These are phyloP conservation scores for Daldinia sp. DNA, from an alignment of 2,329 filamentous ascomycete species.

Conservation along the genomic window DNA sequence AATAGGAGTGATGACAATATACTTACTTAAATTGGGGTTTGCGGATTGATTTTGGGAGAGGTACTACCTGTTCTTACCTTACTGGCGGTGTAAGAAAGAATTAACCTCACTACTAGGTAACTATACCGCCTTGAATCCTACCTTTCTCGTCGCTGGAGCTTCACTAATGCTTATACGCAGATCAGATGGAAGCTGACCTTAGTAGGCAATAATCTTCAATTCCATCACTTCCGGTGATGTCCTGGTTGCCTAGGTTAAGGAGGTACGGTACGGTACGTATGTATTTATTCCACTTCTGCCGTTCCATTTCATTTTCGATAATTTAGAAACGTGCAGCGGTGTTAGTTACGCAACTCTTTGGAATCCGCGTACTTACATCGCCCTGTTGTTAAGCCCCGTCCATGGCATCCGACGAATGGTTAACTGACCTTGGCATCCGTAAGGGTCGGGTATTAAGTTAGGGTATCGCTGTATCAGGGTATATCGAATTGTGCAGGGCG, in stretches of 20 bases:
- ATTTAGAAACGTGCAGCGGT: slow-evolving; percentile 1
- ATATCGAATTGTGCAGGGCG: slow-evolving; percentile 5
- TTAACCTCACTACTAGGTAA: not conserved
- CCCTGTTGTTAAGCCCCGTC: slow-evolving; percentile 6
- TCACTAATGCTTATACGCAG: not conserved
- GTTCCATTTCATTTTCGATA: not conserved
- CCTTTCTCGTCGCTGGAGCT: not conserved
- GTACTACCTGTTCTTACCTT: not conserved
- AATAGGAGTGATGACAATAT: slow-evolving; percentile 4
- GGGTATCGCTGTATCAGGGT: too few relatives aligned
- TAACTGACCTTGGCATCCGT: slow-evolving; percentile 2
- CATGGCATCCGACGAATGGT: slow-evolving; percentile 3
- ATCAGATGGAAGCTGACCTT: not conserved
- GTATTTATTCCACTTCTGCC: not conserved
- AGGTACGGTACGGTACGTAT: not conserved
- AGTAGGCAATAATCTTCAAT: not conserved
- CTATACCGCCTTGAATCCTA: not conserved
- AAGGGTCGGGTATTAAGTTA: not conserved
- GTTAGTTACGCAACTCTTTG: not conserved
- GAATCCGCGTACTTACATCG: not conserved
- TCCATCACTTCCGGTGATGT: not conserved
- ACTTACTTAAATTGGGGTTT: slow-evolving; percentile 6
- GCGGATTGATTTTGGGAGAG: not conserved
- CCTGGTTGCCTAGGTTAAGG: not conserved
- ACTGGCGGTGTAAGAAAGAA: not conserved